phyloP scores from a whole-genome alignment of 2,329 filamentous ascomycete genomes.

The Teratosphaeriaceae sp. region DNA sequence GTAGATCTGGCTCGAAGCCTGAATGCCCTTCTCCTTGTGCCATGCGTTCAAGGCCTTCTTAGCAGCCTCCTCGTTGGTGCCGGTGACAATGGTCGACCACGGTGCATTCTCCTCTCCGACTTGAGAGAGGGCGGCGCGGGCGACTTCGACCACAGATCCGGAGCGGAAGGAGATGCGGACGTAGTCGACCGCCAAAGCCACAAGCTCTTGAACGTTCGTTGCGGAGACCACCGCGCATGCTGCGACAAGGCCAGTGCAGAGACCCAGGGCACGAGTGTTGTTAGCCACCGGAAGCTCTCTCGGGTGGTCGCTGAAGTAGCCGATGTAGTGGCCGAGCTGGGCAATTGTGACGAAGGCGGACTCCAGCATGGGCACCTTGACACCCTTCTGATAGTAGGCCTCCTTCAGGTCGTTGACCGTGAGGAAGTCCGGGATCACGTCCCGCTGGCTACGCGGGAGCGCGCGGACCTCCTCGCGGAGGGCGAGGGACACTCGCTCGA shows the following conservation, averaged over 20 bases:
- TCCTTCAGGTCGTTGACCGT: constrained; percentile 60
- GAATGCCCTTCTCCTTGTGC: constrained; percentile 48
- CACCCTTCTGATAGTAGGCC: constrained; percentile 51
- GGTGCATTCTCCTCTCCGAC: constrained; percentile 50
- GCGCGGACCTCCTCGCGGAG: constrained; percentile 55
- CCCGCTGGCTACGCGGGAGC: constrained; percentile 51
- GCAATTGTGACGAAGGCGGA: constrained; percentile 58
- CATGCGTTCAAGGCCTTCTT: constrained; percentile 50
- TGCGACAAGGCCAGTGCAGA: constrained; percentile 65
- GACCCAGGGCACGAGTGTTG: constrained; percentile 52
- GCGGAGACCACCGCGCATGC: constrained; percentile 60
- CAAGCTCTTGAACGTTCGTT: constrained; percentile 54
- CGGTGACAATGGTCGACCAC: constrained; percentile 63
- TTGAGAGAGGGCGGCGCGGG: constrained; percentile 45
- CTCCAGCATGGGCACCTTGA: constrained; percentile 57
- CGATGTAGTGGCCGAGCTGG: constrained; percentile 63
- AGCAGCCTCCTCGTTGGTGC: constrained; percentile 46
- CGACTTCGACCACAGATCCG: constrained; percentile 42
- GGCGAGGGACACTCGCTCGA: constrained; percentile 52
- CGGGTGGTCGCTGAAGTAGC: constrained; percentile 51
- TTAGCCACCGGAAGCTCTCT: constrained; percentile 45
- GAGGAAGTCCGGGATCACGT: constrained; percentile 55
- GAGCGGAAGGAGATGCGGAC: constrained; percentile 61
- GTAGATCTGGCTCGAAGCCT: constrained; percentile 48
- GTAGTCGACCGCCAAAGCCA: constrained; percentile 56